Evolutionary conservation across 2,329 filamentous ascomycete genomes (phyloP).

Genomic region (Aspergillus carbonarius): DNA sequence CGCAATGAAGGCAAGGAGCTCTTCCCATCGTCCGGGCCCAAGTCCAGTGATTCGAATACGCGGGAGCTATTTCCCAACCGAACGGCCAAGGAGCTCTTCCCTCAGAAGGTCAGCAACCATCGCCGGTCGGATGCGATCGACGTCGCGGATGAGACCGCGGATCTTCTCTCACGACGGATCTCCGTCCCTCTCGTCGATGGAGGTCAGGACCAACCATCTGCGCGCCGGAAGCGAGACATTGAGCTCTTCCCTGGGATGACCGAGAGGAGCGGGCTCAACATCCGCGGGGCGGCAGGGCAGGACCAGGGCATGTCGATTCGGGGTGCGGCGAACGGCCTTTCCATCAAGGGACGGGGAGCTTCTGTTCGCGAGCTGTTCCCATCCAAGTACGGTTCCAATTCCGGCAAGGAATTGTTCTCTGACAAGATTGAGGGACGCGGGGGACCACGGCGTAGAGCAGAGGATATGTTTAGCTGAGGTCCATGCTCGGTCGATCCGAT

Average conservation of each 20-base stretch:
- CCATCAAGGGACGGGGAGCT: constrained; percentile 69
- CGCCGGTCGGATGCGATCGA: constrained; percentile 54
- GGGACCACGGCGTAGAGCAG: constrained; percentile 63
- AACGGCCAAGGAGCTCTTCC: constrained; percentile 57
- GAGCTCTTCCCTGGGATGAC: constrained; percentile 42
- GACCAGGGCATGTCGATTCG: constrained; percentile 41
- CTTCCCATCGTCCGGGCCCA: constrained; percentile 49
- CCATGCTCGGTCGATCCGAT: background rate
- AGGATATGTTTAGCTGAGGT: constrained; percentile 69
- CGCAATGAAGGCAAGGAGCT: constrained; percentile 55
- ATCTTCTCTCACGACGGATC: constrained; percentile 52
- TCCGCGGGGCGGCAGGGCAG: constrained; percentile 58
- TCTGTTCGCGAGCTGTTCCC: constrained; percentile 70
- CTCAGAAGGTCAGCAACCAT: constrained; percentile 48
- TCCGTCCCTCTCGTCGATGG: constrained; percentile 52
- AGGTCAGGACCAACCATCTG: constrained; percentile 24
- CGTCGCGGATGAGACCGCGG: constrained; percentile 54
- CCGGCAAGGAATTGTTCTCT: constrained; percentile 68
- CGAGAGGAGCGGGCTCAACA: constrained; percentile 51
- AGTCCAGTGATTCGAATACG: constrained; percentile 35
- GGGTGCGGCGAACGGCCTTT: constrained; percentile 53
- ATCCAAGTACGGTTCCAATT: constrained; percentile 56
- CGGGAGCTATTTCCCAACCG: constrained; percentile 51
- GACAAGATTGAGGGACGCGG: constrained; percentile 60
- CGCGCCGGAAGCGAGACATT: constrained; percentile 30